phyloP scores from a whole-genome alignment of 2,329 filamentous ascomycete species.

The Talaromyces sp. region DNA sequence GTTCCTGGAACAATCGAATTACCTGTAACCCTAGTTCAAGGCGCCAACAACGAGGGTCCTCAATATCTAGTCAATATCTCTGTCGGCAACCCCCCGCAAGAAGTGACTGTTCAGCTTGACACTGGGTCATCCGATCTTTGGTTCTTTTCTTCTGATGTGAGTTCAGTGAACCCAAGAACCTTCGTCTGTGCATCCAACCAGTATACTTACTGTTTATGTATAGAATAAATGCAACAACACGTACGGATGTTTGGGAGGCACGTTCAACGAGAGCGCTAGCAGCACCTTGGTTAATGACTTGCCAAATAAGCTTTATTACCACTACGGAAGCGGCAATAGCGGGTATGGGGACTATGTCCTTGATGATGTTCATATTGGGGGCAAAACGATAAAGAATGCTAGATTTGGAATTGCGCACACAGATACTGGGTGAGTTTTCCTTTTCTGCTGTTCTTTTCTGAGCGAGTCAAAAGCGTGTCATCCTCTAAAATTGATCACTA shows the following conservation, averaged over 20 bases:
- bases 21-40: neutral
- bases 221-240: neutral
- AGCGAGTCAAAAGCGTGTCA: neutral
- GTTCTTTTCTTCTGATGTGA: conserved; percentile 25
- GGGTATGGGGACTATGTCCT: conserved; percentile 1
- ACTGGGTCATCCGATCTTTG: conserved; percentile 65
- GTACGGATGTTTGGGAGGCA: neutral
- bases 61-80: conserved; percentile 58
- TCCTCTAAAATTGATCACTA: neutral
- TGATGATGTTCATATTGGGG: conserved; percentile 1
- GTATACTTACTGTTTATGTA: neutral
- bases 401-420: neutral
- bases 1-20: neutral
- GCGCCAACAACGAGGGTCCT: neutral
- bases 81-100: conserved; percentile 57
- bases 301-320: neutral
- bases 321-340: neutral
- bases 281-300: neutral
- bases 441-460: neutral
- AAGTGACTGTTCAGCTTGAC: conserved; percentile 57
- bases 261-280: neutral
- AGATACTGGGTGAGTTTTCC: neutral
- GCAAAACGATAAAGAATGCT: neutral
- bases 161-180: neutral
- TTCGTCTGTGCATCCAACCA: neutral